Evolutionary conservation across 2,329 filamentous ascomycete species (phyloP).

Genomic region (Knoxdaviesia capensis): DNA sequence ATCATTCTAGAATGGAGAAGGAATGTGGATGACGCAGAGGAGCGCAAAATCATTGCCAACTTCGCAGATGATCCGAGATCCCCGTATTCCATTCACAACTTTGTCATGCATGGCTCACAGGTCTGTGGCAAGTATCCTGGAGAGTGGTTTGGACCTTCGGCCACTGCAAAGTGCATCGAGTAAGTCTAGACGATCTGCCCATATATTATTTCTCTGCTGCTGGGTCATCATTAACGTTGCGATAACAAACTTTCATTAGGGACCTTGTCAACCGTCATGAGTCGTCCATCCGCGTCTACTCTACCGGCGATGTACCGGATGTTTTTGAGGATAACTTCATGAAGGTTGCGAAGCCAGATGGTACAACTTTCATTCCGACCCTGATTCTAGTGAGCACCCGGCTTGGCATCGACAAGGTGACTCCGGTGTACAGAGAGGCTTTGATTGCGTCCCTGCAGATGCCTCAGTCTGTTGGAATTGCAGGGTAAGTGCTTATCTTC

Average conservation of each 20-base stretch:
- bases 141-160: slow-evolving; percentile 98
- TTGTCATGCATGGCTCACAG: slow-evolving; percentile 70
- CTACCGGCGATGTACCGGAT: slow-evolving; percentile 75
- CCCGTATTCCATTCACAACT: slow-evolving; percentile 87
- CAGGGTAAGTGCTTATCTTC: slow-evolving; percentile 44
- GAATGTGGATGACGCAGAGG: slow-evolving; percentile 32
- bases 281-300: slow-evolving; percentile 57
- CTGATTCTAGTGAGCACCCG: slow-evolving; percentile 76
- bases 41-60: slow-evolving; percentile 52
- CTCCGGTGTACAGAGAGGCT: slow-evolving; percentile 88
- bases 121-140: slow-evolving; percentile 88
- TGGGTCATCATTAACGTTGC: background rate
- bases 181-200: slow-evolving; percentile 21
- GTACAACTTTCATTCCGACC: slow-evolving; percentile 55
- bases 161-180: slow-evolving; percentile 87
- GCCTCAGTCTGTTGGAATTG: slow-evolving; percentile 86
- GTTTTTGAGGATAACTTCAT: slow-evolving; percentile 84
- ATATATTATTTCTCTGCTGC: background rate
- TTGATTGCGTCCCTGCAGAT: slow-evolving; percentile 69
- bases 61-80: slow-evolving; percentile 78
- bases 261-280: slow-evolving; percentile 51
- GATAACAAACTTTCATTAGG: slow-evolving; percentile 21
- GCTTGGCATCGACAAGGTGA: slow-evolving; percentile 85
- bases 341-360: slow-evolving; percentile 49
- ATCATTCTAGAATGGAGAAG: slow-evolving; percentile 48